Evolutionary conservation across 2,329 filamentous ascomycete species (phyloP), one percentile per base, ranked within the genome.

Genomic region (Incumbomyces delicatus): DNA sequence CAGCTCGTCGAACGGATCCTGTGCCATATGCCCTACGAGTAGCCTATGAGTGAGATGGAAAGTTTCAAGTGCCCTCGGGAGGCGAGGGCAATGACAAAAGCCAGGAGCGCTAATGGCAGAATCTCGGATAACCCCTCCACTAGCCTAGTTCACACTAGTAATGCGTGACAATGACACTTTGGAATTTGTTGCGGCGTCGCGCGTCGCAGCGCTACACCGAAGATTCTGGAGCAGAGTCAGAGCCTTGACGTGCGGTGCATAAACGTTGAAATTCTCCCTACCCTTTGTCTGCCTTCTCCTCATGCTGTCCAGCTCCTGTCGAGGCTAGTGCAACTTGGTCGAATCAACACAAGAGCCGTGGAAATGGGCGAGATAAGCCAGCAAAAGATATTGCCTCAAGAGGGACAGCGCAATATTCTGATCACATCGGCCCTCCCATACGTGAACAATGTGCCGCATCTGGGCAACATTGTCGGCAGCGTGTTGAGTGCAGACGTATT

Each of bases 381-480:
- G 29, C 41, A 57, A 14, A 57, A 62, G 40, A 77, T 83, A 51
- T 65, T 86, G 54, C 84, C 84, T 54, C 67, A 79, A 59, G 70
- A 78, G 62, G 85, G 83, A 57, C 82, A 94, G 74, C 77, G 81
- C 59, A 96, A 95, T 66, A 80, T 94, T 58, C 77, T 96, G 52
- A 82, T 96, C 59, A 95, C 90, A 36, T 90, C 84, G 58, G 89
- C 89, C n/a, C 68, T 95, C 40, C 88, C 88, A 35, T 95, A 95
- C 59, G 84, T 87, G 44, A 82, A 81, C 65, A 82, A 81, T 60
- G 71, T 85, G 27, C 84, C 88, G 41, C 89, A 95, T 69, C 71
- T 95, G 58, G 89, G 87, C 52, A 94, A 94, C 67, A 81, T 94
- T 55, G 82, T 94, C 53, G 87, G 87, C 53, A 87, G 81, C 58